Conservation (phyloP, 805 yeast species). For the Sugiyamaella smithiae region DNA sequence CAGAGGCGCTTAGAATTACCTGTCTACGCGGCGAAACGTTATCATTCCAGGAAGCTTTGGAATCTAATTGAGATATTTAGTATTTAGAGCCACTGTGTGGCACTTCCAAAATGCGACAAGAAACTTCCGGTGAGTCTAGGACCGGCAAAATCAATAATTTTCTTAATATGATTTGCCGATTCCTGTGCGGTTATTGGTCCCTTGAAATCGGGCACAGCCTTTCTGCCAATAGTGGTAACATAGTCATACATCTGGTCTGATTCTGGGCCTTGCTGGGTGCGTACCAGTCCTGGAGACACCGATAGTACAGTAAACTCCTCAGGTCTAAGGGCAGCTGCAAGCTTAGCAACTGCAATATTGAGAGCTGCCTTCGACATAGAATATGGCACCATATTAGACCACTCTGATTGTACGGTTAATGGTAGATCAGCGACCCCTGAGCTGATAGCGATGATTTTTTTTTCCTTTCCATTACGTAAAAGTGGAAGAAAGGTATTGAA, state of each 20-base stretch:
- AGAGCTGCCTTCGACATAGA: conserved; percentile 41
- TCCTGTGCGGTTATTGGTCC: conserved; percentile 24
- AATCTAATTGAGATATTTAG: neutral
- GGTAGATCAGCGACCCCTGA: conserved; percentile 8
- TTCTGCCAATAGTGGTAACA: neutral
- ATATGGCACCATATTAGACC: conserved; percentile 20
- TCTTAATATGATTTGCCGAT: conserved; percentile 25
- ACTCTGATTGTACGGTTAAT: conserved; percentile 3
- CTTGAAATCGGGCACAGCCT: conserved; percentile 5
- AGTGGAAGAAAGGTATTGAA: conserved; percentile 14
- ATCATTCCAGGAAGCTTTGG: neutral
- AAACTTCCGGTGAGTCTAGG: conserved; percentile 27
- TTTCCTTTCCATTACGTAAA: conserved; percentile 10
- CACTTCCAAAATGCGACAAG: conserved; percentile 14
- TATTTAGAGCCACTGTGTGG: conserved; percentile 4
- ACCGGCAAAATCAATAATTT: conserved; percentile 26
- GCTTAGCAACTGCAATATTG: conserved; percentile 32
- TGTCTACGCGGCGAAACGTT: neutral
- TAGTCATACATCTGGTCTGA: neutral
- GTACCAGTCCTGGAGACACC: conserved; percentile 41
- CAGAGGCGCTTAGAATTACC: neutral
- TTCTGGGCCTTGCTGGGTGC: conserved; percentile 27
- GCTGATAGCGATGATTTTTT: conserved; percentile 16
- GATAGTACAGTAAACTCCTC: conserved; percentile 34
- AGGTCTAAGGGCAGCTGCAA: conserved; percentile 30